Evolutionary conservation across 371 early-diverging fungal genomes (phyloP).

Genomic region (Lichtheimia ramosa): DNA sequence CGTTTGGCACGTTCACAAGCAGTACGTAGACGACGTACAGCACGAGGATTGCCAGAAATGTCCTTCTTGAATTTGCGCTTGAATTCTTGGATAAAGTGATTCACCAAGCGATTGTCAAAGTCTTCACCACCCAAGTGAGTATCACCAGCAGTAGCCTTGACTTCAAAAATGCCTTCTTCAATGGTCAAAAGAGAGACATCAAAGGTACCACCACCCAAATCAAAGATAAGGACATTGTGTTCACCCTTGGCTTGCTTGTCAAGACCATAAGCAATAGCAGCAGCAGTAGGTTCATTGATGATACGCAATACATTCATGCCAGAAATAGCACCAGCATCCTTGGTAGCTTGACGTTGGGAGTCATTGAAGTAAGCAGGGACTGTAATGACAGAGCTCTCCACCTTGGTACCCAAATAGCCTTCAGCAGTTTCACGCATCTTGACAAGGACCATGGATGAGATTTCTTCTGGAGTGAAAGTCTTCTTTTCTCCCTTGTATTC

Average conservation of each 20-base stretch:
- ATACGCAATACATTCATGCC: slow-evolving; percentile 97
- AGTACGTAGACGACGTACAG: slow-evolving; percentile 93
- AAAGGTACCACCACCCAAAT: slow-evolving; percentile 98
- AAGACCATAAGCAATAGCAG: slow-evolving; percentile 97
- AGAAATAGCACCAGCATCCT: slow-evolving; percentile 95
- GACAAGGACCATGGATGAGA: slow-evolving; percentile 89
- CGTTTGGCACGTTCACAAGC: slow-evolving; percentile 98
- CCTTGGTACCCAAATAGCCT: slow-evolving; percentile 74
- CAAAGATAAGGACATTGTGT: slow-evolving; percentile 91
- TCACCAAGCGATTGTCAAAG: slow-evolving; percentile 94
- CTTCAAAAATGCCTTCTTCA: slow-evolving; percentile 93
- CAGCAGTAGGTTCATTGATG: slow-evolving; percentile 98
- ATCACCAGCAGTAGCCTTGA: slow-evolving; percentile 96
- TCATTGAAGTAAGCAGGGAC: slow-evolving; percentile 75
- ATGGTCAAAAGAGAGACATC: slow-evolving; percentile 96
- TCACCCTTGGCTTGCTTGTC: slow-evolving; percentile 85
- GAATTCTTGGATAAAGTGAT: slow-evolving; percentile 88
- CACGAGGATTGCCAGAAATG: slow-evolving; percentile 83
- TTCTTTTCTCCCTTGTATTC: slow-evolving; percentile 86
- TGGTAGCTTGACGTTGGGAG: slow-evolving; percentile 98
- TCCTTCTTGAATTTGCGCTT: slow-evolving; percentile 93
- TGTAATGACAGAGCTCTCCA: slow-evolving; percentile 83
- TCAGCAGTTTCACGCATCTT: slow-evolving; percentile 95
- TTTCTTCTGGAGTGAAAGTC: slow-evolving; percentile 91
- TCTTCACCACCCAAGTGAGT: slow-evolving; percentile 99